Percentiles rank a stretch among this genome's conserved stretches.
phyloP scores from a whole-genome alignment of 1,284 basidiomycete species.

The Fomitopsis schrenkii region DNA sequence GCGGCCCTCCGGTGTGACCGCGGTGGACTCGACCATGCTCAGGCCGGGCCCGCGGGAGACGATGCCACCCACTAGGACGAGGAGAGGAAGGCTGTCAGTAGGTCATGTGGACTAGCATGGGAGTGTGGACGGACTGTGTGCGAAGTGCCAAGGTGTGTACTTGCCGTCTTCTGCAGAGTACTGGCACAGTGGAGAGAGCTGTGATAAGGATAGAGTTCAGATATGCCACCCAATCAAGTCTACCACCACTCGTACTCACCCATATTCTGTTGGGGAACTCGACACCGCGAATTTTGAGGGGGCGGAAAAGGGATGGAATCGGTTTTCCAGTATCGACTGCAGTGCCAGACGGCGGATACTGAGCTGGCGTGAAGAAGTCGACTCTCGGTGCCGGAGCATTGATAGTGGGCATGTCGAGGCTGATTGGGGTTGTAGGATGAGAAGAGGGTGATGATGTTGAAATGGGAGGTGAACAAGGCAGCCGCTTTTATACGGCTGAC shows the following conservation, averaged over 20 bases:
- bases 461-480: neutral
- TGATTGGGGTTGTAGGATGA: too few species aligned
- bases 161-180: constrained; percentile 68
- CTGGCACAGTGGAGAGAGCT: constrained; percentile 65
- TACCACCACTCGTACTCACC: constrained; percentile 24
- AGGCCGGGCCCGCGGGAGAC: constrained; percentile 51
- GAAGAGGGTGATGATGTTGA: neutral
- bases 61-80: constrained; percentile 28
- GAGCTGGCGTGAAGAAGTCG: constrained; percentile 51
- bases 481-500: neutral
- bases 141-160: constrained; percentile 72
- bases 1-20: constrained; percentile 75
- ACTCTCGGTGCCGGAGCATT: constrained; percentile 24
- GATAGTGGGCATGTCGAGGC: constrained; percentile 5
- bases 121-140: constrained; percentile 46
- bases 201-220: neutral
- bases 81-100: neutral
- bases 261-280: constrained; percentile 70
- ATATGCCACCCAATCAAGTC: neutral
- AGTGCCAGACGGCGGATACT: constrained; percentile 46
- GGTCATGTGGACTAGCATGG: neutral
- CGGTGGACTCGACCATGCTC: constrained; percentile 65
- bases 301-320: constrained; percentile 57
- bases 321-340: constrained; percentile 28
- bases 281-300: constrained; percentile 54